phyloP scores from a whole-genome alignment of 1,284 basidiomycete genomes.

The Pholiota adiposa region DNA sequence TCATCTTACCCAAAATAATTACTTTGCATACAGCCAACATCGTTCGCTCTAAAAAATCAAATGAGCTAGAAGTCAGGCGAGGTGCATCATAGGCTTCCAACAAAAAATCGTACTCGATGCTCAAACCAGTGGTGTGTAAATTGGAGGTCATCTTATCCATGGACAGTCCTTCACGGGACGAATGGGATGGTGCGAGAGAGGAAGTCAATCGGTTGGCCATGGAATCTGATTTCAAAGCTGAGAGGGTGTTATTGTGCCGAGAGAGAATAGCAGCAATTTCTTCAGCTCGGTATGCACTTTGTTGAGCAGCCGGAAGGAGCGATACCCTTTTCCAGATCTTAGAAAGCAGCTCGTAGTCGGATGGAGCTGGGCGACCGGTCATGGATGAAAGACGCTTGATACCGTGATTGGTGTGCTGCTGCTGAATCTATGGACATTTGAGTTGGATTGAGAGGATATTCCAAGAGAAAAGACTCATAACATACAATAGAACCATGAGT shows the following conservation, averaged over 20 bases:
- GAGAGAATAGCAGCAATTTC: slow-evolving; percentile 3
- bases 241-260: neutral
- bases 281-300: slow-evolving; percentile 4
- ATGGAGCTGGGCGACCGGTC: slow-evolving; percentile 16
- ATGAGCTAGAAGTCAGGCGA: neutral
- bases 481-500: slow-evolving; percentile 19
- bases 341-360: slow-evolving; percentile 12
- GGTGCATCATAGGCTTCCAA: neutral
- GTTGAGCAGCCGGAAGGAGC: slow-evolving; percentile 20
- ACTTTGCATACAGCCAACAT: slow-evolving; percentile 29
- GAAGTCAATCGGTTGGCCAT: neutral
- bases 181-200: neutral
- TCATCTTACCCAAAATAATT: neutral
- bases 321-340: slow-evolving; percentile 13
- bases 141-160: neutral
- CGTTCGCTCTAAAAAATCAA: slow-evolving; percentile 24
- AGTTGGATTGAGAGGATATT: neutral
- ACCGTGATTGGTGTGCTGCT: slow-evolving; percentile 34
- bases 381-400: slow-evolving; percentile 30
- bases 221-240: neutral
- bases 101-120: slow-evolving; percentile 15
- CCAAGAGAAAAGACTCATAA: neutral
- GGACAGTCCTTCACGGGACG: neutral
- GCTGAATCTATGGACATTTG: slow-evolving; percentile 27
- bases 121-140: slow-evolving; percentile 6